phyloP scores from a whole-genome alignment of 2,329 filamentous ascomycete genomes.

The Xylariaceae sp. region DNA sequence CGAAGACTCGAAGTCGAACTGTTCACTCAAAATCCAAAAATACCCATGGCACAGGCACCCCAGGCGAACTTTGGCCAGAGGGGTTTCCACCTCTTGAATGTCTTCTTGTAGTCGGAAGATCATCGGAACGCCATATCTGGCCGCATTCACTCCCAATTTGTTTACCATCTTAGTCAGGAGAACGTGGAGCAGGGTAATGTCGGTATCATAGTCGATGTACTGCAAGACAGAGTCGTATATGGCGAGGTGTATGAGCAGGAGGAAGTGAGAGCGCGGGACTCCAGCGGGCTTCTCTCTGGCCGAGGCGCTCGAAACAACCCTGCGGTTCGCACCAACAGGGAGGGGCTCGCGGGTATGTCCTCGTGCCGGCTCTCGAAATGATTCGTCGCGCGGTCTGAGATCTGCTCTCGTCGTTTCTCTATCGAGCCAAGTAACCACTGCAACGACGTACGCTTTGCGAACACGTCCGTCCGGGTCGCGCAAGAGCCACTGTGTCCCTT shows the following conservation, averaged over 20 bases:
- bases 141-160: slow-evolving; percentile 76
- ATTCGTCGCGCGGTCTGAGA: slow-evolving; percentile 55
- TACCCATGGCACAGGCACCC: slow-evolving; percentile 86
- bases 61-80: slow-evolving; percentile 68
- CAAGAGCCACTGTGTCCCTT: slow-evolving; percentile 91
- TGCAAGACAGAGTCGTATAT: slow-evolving; percentile 86
- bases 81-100: slow-evolving; percentile 60
- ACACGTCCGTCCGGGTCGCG: slow-evolving; percentile 74
- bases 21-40: slow-evolving; percentile 72
- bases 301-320: slow-evolving; percentile 65
- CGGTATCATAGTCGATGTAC: slow-evolving; percentile 63
- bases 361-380: slow-evolving; percentile 39
- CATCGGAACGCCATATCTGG: slow-evolving; percentile 77
- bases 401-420: slow-evolving; percentile 69
- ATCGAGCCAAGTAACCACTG: slow-evolving; percentile 76
- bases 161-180: slow-evolving; percentile 69
- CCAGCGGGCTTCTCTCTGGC: slow-evolving; percentile 51
- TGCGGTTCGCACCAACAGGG: slow-evolving; percentile 45
- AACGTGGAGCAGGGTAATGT: slow-evolving; percentile 71
- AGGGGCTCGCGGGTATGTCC: slow-evolving; percentile 38
- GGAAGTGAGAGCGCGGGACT: slow-evolving; percentile 60
- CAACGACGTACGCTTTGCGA: slow-evolving; percentile 78
- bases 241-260: slow-evolving; percentile 76
- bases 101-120: slow-evolving; percentile 83
- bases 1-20: slow-evolving; percentile 69